Base-by-base conservation (phyloP, 495 filamentous ascomycete species). In the Parathielavia hyrcaniae region DNA sequence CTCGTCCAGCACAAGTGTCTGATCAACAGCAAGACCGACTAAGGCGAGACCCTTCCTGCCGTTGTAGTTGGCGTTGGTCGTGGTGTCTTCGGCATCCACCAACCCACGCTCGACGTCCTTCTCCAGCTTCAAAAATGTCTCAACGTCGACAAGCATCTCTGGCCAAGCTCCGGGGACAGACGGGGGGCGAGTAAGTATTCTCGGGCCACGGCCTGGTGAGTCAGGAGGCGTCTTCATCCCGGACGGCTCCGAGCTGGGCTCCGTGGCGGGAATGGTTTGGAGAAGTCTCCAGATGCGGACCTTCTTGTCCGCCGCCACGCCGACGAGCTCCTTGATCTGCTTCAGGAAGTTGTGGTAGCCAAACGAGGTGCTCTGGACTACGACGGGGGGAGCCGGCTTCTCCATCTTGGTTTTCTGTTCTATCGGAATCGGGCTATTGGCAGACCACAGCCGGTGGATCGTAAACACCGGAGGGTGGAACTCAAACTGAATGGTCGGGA, bases 391-490 rank as follows among this genome's bases (percentile, higher is more conserved):
- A 12, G 78, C 71, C 20, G 75, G 79, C 64, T 82, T 85, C 56
- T 69, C 76, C 22, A 62, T 74, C 62, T 84, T 83, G 57, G 88
- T 64, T 2, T 77, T 68, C 59, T 85, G 78, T 14, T 78, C 75
- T 6, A 85, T 80, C n/a, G 79, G 73, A 17, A 78, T 65, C n/a
- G 69, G 68, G 53, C 75, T 81, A 10, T 70, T 78, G n/a, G 74
- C 68, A 19, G 78, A 76, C 62, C 81, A 80, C 11, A 97, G 75
- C 60, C 91, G 90, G 62, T 95, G 82, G 44, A 98, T 81, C 1
- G 86, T 91, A 72, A 96, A 89, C 20, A 96, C 79, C 1, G 89
- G 90, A 19, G 91, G 95, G 63, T 91, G 81, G 35, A 88, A 76
- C 68, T 98, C 93, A 62, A 87, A 92, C 64, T 87, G 79, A 10